Evolutionary conservation across 2,329 filamentous ascomycete species (phyloP).

Genomic region (Ophiostoma montium): DNA sequence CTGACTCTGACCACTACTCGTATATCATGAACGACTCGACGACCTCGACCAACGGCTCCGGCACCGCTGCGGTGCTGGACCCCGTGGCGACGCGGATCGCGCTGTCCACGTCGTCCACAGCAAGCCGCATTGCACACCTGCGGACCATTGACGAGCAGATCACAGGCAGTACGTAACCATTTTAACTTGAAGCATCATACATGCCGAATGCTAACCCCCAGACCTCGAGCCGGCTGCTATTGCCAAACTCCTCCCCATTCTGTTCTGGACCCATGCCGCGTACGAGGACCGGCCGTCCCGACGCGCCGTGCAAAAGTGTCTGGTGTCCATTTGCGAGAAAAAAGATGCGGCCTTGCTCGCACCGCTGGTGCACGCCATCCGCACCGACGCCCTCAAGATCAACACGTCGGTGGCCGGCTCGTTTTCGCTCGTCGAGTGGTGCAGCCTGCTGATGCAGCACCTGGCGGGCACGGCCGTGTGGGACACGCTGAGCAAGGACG

Average conservation of each 20-base stretch:
- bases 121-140: conserved; percentile 38
- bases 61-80: conserved; percentile 12
- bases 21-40: conserved; percentile 35
- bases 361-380: conserved; percentile 51
- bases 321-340: conserved; percentile 48
- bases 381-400: conserved; percentile 59
- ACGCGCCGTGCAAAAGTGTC: conserved; percentile 67
- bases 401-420: conserved; percentile 67
- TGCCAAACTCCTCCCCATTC: conserved; percentile 47
- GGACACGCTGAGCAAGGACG: conserved; percentile 48
- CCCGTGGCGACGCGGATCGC: conserved; percentile 19
- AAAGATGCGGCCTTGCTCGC: conserved; percentile 44
- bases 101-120: conserved; percentile 49
- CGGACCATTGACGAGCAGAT: conserved; percentile 43
- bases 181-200: too few relatives aligned
- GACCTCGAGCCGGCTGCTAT: conserved; percentile 35
- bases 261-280: conserved; percentile 77
- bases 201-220: too few relatives aligned
- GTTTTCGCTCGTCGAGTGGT: conserved; percentile 87
- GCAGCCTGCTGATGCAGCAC: conserved; percentile 61
- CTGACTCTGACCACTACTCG: background rate
- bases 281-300: conserved; percentile 80
- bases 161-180: conserved; percentile 37
- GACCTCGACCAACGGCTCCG: conserved; percentile 25
- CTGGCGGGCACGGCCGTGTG: conserved; percentile 48